Conservation (phyloP, 108 stramenopile genomes). For the Bacterosira constricta region DNA sequence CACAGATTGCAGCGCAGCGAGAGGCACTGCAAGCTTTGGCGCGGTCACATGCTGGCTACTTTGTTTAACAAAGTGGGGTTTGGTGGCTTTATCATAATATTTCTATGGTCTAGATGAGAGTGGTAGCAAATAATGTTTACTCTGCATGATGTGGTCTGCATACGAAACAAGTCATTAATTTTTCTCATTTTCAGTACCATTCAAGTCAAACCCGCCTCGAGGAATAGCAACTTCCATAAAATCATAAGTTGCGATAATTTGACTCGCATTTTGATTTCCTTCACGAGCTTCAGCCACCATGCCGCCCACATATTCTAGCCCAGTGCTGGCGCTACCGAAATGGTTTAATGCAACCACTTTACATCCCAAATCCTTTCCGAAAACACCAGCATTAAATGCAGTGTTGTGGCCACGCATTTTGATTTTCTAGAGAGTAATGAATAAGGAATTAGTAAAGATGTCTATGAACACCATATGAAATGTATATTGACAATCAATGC, state of each 20-base stretch:
- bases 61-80: too few relatives aligned
- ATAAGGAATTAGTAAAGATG: not conserved
- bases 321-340: conserved; percentile 51
- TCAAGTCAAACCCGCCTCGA: conserved; percentile 64
- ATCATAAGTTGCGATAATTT: conserved; percentile 68
- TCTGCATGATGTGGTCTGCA: not conserved
- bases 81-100: too few relatives aligned
- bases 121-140: too few relatives aligned
- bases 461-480: not conserved
- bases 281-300: conserved; percentile 56
- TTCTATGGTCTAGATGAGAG: too few relatives aligned
- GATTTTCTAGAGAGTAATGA: conserved; percentile 30
- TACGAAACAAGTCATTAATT: not conserved
- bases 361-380: conserved; percentile 56
- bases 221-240: conserved; percentile 81
- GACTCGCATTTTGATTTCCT: conserved; percentile 33
- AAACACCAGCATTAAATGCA: conserved; percentile 74
- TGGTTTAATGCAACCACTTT: conserved; percentile 76
- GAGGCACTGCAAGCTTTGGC: too few relatives aligned
- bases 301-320: conserved; percentile 3
- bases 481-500: not conserved
- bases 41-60: too few relatives aligned
- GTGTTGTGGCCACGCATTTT: conserved; percentile 74
- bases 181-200: not conserved
- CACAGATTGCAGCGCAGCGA: too few relatives aligned